Evolutionary conservation across 1,284 basidiomycete species (phyloP).

Genomic region (Irpex rosettiformis): DNA sequence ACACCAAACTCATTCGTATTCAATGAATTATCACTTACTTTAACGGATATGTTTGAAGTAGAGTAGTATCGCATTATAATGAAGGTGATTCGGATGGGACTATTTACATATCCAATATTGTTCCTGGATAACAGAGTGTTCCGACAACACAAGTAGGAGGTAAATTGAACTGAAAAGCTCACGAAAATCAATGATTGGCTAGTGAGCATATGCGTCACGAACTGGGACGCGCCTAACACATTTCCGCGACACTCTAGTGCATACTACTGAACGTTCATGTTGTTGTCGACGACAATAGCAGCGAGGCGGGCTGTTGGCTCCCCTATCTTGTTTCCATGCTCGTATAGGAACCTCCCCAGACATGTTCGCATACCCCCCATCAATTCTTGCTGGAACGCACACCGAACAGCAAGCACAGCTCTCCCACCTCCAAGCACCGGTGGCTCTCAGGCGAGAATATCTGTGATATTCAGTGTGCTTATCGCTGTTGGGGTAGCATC

Average conservation of each 20-base stretch:
- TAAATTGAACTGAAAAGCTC: no score
- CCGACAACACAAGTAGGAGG: no score
- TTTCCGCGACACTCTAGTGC: neutral
- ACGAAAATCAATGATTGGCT: no score
- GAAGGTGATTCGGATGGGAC: neutral
- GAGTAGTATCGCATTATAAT: neutral
- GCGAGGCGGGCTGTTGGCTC: neutral
- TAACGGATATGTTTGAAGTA: neutral
- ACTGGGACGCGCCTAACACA: neutral
- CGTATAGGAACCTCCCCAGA: neutral
- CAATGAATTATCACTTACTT: neutral
- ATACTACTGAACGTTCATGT: neutral
- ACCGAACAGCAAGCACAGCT: constrained; percentile 2
- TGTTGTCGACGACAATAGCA: neutral
- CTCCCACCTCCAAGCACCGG: constrained; percentile 13
- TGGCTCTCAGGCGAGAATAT: constrained; percentile 27
- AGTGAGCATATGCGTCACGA: no score
- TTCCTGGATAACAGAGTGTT: neutral
- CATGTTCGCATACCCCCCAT: neutral
- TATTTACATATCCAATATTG: neutral
- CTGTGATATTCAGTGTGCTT: constrained; percentile 45
- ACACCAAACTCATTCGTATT: constrained; percentile 8
- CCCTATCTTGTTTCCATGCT: neutral
- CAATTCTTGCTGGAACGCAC: neutral
- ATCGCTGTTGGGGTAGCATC: constrained; percentile 45